Base-by-base conservation (phyloP, 768 basidiomycete genomes). In the Neoboletus magnificus region DNA sequence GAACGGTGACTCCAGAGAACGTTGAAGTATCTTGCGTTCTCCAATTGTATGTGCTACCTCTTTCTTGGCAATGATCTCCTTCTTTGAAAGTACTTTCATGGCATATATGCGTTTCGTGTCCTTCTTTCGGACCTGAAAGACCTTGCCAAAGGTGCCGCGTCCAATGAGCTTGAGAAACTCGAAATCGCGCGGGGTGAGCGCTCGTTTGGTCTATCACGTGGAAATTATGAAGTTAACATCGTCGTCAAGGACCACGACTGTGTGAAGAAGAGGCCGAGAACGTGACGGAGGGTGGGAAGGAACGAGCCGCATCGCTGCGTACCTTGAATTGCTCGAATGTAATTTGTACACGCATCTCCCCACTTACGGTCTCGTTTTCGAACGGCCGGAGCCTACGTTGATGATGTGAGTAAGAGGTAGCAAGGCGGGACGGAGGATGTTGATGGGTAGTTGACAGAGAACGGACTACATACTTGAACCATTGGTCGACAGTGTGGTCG, bases 41-140 rank as follows among this genome's bases (percentile, higher is more conserved):
- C 97, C 97, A 54, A 99, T 98, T 16, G 97, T 99, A 72, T 99
- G 97, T 10, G 96, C 96, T 43, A 99, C 93, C 72, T 99, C 97
- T 74, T 98, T 98, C 80, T 98, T 98, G 25, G 92, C 95, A 52
- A 98, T 85, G 64, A 99, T 98, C 74, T 99, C 97, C 79, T 93
- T 95, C 77, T 99, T 99, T 32, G 92, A 95, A 37, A 99, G 81
- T 54, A 98, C 92, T 69, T 99, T 99, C 96, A 99, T 98, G 49
- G 97, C 97, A 77, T 98, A 99, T 75, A 99, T 98, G 44, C 97
- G 91, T 72, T 93, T 91, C 40, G 97, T 99, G 76, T 99, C 95
- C 71, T 80, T 86, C 76, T 99, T 99, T 58, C 97, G 91, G 47
- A 99, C 97, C 73, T 99, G 97, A 80, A 98, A 98, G 20, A 99